Evolutionary conservation across 2,329 filamentous ascomycete species (phyloP), one percentile per base, ranked within the genome.

Genomic region (Tothia fuscella): DNA sequence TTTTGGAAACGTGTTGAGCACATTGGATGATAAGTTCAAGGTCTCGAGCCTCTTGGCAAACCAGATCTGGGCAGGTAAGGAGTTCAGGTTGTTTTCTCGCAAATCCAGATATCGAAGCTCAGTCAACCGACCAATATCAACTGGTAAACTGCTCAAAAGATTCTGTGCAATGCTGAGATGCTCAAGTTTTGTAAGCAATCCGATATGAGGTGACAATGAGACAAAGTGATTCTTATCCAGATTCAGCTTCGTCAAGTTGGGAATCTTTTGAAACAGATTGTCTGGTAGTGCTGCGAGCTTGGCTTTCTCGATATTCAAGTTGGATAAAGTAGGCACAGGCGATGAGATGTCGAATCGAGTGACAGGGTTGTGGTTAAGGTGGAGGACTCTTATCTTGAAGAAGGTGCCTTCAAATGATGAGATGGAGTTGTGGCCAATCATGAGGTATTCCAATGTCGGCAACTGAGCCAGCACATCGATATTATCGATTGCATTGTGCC

Each of bases 211-310:
- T 0, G 89, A 91, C 19, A 98, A 66, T 1, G 85, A 89, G 1
- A 91, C 87, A 52, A 98, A 93, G 57, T 95, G 93, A 54, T 98
- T 98, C 57, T 85, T 88, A 62, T 95, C 89, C 41, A 98, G 70
- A 14, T 89, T 80, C 17, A 98, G 71, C 52, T 88, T 87, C 44
- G 89, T 85, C 33, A 98, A 62, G 51, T 87, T 91, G 6, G 82
- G 74, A 64, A 96, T 79, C 55, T 89, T 87, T 50, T 82, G 79
- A 56, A 94, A 96, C 12, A 89, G 74, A 34, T 83, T 80, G 56
- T 95, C 91, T 6, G 77, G 77, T 40, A 98, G 79, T 54, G 87
- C 85, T 2, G 88, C 83, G 32, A 98, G 68, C 60, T 96, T 94
- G 5, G 83, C 87, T 41, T 87, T 89, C 5, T 88, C 91, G 42